Conservation (phyloP, 2,329 filamentous ascomycete species). For the Beauveria pseudobassiana region DNA sequence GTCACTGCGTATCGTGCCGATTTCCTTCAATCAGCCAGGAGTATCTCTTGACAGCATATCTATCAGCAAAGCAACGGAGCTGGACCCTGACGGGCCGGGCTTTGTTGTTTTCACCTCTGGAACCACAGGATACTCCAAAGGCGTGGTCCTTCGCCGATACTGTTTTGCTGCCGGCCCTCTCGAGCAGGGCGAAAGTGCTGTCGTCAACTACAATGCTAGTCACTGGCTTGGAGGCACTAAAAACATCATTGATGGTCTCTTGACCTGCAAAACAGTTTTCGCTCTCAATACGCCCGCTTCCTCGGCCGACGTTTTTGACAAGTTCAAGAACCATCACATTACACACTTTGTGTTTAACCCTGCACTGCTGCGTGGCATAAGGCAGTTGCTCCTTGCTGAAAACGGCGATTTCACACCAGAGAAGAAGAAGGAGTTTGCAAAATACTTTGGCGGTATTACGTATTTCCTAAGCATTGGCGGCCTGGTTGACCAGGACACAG, state of each 20-base stretch:
- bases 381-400: conserved; percentile 10
- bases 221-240: conserved; percentile 16
- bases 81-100: conserved; percentile 13
- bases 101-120: conserved; percentile 50
- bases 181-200: conserved; percentile 2
- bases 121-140: conserved; percentile 70
- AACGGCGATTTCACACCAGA: neutral
- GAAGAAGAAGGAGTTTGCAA: neutral
- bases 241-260: conserved; percentile 10
- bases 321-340: conserved; percentile 11
- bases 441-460: neutral
- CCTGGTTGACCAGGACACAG: neutral
- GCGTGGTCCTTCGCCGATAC: conserved; percentile 50
- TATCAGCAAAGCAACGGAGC: conserved; percentile 9
- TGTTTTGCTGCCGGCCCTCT: neutral
- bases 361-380: conserved; percentile 13
- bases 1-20: neutral
- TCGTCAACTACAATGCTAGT: conserved; percentile 14
- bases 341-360: conserved; percentile 13
- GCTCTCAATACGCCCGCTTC: conserved; percentile 11
- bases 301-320: conserved; percentile 11
- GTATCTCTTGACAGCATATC: neutral
- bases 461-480: conserved; percentile 4
- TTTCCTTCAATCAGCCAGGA: neutral
- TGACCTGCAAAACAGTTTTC: conserved; percentile 14